These are phyloP conservation scores for Chara braunii DNA, from an alignment of 139 green algal species.

Conservation along the genomic window DNA sequence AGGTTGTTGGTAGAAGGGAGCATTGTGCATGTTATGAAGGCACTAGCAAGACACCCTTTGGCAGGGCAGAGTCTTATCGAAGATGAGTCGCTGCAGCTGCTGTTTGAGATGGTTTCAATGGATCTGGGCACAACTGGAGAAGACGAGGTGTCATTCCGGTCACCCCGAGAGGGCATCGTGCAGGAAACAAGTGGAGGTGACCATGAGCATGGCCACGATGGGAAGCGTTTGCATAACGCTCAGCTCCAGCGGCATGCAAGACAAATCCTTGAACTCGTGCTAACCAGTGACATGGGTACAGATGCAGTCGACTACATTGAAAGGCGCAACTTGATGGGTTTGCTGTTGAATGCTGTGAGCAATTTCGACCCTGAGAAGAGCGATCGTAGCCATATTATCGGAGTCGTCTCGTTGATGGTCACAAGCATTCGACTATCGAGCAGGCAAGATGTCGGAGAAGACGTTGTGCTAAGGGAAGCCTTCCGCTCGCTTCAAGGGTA, in stretches of 20 bases:
- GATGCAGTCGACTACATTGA: conserved; percentile 3
- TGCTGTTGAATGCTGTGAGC: conserved; percentile 21
- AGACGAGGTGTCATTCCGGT: not conserved
- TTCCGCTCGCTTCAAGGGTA: not conserved
- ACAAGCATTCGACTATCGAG: conserved; percentile 24
- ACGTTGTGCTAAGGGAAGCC: too few species aligned
- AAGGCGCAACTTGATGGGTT: conserved; percentile 7
- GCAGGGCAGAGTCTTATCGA: conserved; percentile 16
- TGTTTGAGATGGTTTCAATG: conserved; percentile 18
- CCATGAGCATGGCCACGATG: not conserved
- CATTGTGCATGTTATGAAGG: conserved; percentile 20
- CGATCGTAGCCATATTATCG: not conserved
- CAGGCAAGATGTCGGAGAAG: conserved; percentile 14
- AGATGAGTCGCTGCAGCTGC: conserved; percentile 28
- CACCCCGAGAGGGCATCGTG: not conserved
- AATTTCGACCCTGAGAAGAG: conserved; percentile 27
- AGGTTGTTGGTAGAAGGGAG: conserved; percentile 18
- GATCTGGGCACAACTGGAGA: not conserved
- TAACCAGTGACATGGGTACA: conserved; percentile 3
- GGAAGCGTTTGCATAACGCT: not conserved
- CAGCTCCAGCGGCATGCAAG: not conserved
- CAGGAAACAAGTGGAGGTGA: not conserved
- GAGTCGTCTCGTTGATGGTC: conserved; percentile 19
- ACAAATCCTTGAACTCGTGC: conserved; percentile 5
- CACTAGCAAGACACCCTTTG: conserved; percentile 13